phyloP scores from a whole-genome alignment of 306 rosid genomes.

The Trifolium pratense region DNA sequence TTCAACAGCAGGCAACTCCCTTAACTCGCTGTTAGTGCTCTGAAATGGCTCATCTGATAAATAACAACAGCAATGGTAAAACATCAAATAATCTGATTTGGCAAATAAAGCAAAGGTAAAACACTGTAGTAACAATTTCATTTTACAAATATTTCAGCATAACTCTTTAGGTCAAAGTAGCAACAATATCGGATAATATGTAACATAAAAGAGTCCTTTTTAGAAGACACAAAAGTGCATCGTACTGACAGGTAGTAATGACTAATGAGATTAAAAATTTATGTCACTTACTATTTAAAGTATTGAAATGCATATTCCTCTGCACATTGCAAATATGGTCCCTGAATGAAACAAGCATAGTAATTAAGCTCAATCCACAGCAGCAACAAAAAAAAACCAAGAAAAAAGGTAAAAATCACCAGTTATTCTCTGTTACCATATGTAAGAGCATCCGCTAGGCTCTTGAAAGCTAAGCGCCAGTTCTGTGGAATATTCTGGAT shows the following conservation, averaged over 20 bases:
- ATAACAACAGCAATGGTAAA: constrained; percentile 13
- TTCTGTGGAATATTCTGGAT: constrained; percentile 88
- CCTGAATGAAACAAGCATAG: constrained; percentile 56
- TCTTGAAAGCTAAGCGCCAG: constrained; percentile 98
- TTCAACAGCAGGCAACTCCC: constrained; percentile 89
- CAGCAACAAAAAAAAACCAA: constrained; percentile 36
- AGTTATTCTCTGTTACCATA: constrained; percentile 63
- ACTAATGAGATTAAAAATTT: constrained; percentile 21
- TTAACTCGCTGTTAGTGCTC: constrained; percentile 73
- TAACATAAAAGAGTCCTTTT: constrained; percentile 1
- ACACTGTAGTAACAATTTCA: not conserved
- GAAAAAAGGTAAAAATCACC: constrained; percentile 6
- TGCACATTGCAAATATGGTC: constrained; percentile 86
- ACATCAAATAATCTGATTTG: constrained; percentile 16
- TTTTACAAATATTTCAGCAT: not conserved
- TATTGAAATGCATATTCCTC: constrained; percentile 81
- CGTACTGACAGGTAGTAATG: constrained; percentile 7
- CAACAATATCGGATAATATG: constrained; percentile 23
- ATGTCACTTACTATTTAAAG: constrained; percentile 78
- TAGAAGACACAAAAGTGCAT: constrained; percentile 6
- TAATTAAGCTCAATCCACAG: constrained; percentile 36
- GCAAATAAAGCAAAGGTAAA: constrained; percentile 18
- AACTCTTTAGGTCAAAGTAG: not conserved
- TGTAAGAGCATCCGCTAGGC: constrained; percentile 83
- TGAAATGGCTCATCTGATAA: constrained; percentile 79